Conservation (phyloP, 148 eudicot species). For the Rhododendron henanense region DNA sequence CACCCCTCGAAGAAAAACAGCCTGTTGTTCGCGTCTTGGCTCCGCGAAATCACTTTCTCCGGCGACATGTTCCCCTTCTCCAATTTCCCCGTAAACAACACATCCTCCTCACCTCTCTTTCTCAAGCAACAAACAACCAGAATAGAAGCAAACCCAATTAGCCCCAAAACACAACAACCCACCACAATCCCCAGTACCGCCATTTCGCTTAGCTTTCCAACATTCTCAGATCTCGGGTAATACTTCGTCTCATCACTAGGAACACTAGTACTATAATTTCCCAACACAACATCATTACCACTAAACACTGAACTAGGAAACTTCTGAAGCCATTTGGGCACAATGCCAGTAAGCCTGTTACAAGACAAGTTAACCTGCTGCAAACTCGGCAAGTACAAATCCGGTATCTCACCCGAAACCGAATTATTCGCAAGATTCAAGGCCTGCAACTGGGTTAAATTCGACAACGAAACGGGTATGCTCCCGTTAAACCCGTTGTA, state of each 20-base stretch:
- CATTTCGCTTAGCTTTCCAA: conserved; percentile 33
- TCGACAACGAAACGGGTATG: conserved; percentile 51
- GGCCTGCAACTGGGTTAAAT: conserved; percentile 40
- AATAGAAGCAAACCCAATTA: conserved; percentile 45
- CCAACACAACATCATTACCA: conserved; percentile 49
- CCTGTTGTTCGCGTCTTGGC: conserved; percentile 57
- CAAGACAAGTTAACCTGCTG: conserved; percentile 50
- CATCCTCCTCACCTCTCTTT: conserved; percentile 35
- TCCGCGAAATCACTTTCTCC: conserved; percentile 55
- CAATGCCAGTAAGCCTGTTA: conserved; percentile 60
- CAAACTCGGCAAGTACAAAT: conserved; percentile 46
- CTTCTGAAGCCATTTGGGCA: conserved; percentile 61
- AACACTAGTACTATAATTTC: conserved; percentile 21
- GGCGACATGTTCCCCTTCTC: conserved; percentile 68
- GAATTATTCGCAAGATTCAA: conserved; percentile 66
- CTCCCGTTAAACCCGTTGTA: conserved; percentile 66
- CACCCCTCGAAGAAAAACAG: conserved; percentile 86
- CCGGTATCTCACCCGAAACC: conserved; percentile 69
- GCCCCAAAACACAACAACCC: conserved; percentile 42
- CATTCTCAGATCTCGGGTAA: conserved; percentile 17
- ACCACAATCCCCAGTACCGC: conserved; percentile 50
- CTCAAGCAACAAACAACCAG: conserved; percentile 47
- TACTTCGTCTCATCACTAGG: conserved; percentile 17
- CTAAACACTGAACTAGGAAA: conserved; percentile 59
- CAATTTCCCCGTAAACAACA: conserved; percentile 42